These are phyloP conservation scores for Gelatoporia subvermispora DNA, from an alignment of 768 basidiomycete genomes.

Conservation along the genomic window DNA sequence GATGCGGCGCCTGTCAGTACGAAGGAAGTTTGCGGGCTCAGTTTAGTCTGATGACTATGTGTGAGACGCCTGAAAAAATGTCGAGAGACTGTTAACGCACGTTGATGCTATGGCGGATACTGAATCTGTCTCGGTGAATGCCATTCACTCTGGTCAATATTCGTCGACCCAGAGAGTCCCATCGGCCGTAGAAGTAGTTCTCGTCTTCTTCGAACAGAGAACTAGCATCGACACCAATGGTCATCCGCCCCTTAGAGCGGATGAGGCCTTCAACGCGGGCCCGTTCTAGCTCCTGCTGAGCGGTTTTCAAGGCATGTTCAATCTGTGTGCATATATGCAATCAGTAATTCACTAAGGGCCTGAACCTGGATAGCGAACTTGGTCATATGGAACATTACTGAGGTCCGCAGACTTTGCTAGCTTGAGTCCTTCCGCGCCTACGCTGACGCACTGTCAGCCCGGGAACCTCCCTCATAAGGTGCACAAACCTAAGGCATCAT, in stretches of 20 bases:
- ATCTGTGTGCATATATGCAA: conserved; percentile 31
- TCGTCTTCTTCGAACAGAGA: conserved; percentile 38
- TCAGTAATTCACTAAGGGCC: background rate
- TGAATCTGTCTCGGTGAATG: conserved; percentile 19
- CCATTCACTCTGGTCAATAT: background rate
- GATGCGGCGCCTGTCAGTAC: conserved; percentile 34
- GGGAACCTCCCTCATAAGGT: background rate
- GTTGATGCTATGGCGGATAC: conserved; percentile 40
- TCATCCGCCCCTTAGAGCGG: conserved; percentile 40
- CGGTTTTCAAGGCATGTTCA: conserved; percentile 35
- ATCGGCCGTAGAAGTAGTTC: conserved; percentile 23
- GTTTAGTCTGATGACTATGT: conserved; percentile 36
- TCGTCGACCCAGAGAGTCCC: conserved; percentile 5
- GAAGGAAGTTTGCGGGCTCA: conserved; percentile 42
- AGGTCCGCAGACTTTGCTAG: conserved; percentile 11
- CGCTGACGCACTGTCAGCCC: conserved; percentile 6
- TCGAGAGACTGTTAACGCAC: conserved; percentile 26
- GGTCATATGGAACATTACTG: conserved; percentile 5
- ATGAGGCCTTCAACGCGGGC: conserved; percentile 35
- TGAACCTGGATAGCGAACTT: conserved; percentile 3
- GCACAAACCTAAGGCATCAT: conserved; percentile 62
- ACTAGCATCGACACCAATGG: conserved; percentile 44
- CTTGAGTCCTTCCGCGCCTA: conserved; percentile 19
- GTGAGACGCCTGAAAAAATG: background rate
- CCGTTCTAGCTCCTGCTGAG: conserved; percentile 34